Evolutionary conservation across 2,329 filamentous ascomycete genomes (phyloP).

Genomic region (Clonostachys solani): DNA sequence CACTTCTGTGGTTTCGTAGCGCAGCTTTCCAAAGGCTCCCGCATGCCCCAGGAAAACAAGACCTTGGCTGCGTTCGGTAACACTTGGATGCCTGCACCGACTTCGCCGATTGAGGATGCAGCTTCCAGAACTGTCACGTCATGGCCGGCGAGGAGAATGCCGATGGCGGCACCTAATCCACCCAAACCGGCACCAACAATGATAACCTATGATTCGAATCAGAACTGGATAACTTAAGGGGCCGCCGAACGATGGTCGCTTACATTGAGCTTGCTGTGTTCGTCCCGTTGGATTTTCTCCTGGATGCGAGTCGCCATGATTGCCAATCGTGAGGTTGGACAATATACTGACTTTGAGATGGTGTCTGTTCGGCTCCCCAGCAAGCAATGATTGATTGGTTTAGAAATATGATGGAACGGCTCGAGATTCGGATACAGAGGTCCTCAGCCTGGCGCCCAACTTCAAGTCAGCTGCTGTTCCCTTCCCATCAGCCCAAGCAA

Average conservation of each 20-base stretch:
- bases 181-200: slow-evolving; percentile 18
- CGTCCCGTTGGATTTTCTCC: not conserved
- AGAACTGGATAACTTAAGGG: not conserved
- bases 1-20: slow-evolving; percentile 14
- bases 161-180: slow-evolving; percentile 15
- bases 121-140: slow-evolving; percentile 15
- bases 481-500: no score
- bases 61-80: slow-evolving; percentile 14
- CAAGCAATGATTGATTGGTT: no score
- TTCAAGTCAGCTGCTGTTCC: no score
- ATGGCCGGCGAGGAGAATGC: slow-evolving; percentile 13
- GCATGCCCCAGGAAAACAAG: slow-evolving; percentile 13
- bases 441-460: no score
- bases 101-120: slow-evolving; percentile 13
- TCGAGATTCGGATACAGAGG: no score
- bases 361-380: no score
- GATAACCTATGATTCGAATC: not conserved
- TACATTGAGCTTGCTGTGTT: not conserved
- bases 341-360: no score
- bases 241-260: not conserved
- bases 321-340: no score
- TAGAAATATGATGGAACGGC: no score
- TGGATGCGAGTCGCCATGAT: not conserved
- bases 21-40: slow-evolving; percentile 7
- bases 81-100: slow-evolving; percentile 17